phyloP scores from a whole-genome alignment of 2,329 filamentous ascomycete species.

The Neurospora sp. region DNA sequence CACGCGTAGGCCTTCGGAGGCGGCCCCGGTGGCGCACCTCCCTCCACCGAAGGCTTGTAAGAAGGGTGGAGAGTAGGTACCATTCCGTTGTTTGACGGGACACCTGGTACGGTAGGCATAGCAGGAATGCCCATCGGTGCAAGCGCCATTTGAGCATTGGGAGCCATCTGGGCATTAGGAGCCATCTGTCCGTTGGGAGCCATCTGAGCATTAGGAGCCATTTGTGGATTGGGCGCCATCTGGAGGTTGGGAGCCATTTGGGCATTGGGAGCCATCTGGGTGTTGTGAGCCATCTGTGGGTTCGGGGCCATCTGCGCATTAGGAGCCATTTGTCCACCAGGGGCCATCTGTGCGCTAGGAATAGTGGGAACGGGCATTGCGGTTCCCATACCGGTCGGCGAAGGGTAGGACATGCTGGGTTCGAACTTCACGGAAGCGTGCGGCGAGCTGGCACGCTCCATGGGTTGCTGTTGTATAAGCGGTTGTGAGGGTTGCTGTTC shows the following conservation, averaged over 20 bases:
- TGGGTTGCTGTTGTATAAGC: conserved; percentile 21
- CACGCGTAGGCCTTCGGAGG: conserved; percentile 70
- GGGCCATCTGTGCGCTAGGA: background rate
- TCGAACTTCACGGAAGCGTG: conserved; percentile 51
- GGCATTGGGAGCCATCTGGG: conserved; percentile 23
- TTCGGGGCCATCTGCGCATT: conserved; percentile 22
- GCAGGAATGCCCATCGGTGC: conserved; percentile 33
- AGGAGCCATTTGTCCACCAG: background rate
- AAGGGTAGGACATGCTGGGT: conserved; percentile 39
- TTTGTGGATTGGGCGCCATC: background rate
- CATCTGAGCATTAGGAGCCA: background rate
- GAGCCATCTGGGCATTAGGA: conserved; percentile 3
- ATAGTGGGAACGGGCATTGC: conserved; percentile 30
- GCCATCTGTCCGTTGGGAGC: background rate
- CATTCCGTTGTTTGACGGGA: conserved; percentile 15
- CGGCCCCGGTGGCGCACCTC: conserved; percentile 20
- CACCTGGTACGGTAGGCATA: conserved; percentile 25
- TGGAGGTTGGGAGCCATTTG: conserved; percentile 22
- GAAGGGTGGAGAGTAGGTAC: conserved; percentile 6
- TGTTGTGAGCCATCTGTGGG: background rate
- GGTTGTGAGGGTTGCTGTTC: conserved; percentile 10
- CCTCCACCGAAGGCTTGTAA: conserved; percentile 22
- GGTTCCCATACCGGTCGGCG: conserved; percentile 37
- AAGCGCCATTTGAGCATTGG: conserved; percentile 29
- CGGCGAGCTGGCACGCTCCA: conserved; percentile 47